phyloP scores from a whole-genome alignment of 192 early-diverging fungal genomes.

The Linnemannia zychae region DNA sequence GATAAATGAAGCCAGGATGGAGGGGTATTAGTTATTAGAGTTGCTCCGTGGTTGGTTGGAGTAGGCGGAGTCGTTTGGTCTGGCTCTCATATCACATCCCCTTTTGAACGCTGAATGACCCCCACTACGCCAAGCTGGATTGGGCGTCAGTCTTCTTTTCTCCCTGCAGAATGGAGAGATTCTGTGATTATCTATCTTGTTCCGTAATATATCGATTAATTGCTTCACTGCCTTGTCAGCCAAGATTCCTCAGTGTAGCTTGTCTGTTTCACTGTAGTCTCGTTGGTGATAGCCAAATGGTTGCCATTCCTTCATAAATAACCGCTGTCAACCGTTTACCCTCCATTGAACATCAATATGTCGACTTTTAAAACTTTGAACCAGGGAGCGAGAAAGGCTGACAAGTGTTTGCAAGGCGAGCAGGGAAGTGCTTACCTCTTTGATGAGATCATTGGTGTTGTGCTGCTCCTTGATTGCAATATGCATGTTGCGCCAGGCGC shows the following conservation, averaged over 20 bases:
- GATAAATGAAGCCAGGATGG: neutral
- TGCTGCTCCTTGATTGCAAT: constrained; percentile 58
- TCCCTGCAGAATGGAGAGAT: neutral
- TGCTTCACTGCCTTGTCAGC: neutral
- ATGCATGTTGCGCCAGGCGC: constrained; percentile 57
- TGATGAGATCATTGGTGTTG: constrained; percentile 58
- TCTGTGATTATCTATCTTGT: neutral
- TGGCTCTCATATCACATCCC: constrained; percentile 3
- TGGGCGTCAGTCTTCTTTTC: neutral
- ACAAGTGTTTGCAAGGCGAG: no score
- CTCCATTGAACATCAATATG: neutral
- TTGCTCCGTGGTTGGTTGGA: constrained; percentile 10
- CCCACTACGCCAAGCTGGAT: constrained; percentile 1
- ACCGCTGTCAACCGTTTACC: neutral
- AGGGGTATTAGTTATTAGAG: neutral
- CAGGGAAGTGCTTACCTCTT: constrained; percentile 35
- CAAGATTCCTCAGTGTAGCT: neutral
- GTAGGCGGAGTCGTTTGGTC: neutral
- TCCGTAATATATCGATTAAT: neutral
- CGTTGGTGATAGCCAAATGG: neutral
- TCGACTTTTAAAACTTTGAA: neutral
- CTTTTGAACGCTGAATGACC: neutral
- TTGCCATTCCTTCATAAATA: neutral
- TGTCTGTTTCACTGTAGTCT: neutral
- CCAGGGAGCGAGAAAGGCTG: neutral